These are phyloP conservation scores for Senna siamea DNA, from an alignment of 306 rosid genomes.

Conservation along the genomic window DNA sequence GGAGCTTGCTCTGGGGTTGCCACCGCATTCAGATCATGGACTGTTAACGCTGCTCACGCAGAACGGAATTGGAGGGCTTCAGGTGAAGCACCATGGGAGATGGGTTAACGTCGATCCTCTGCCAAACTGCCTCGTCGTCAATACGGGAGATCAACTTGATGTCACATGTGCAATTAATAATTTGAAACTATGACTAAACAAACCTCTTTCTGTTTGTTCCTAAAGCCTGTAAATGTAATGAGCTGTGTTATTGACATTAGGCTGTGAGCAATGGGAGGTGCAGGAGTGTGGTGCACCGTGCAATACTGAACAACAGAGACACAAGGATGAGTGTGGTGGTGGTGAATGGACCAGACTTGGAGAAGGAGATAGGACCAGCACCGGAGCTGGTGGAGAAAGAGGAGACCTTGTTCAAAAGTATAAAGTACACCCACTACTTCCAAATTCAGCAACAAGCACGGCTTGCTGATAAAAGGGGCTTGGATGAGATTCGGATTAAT, in stretches of 20 bases:
- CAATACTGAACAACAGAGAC: slow-evolving; percentile 44
- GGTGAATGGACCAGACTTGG: slow-evolving; percentile 51
- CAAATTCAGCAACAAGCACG: slow-evolving; percentile 36
- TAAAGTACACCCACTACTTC: slow-evolving; percentile 43
- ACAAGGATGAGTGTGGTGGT: slow-evolving; percentile 49
- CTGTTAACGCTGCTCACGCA: slow-evolving; percentile 52
- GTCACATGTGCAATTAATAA: no score
- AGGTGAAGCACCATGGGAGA: slow-evolving; percentile 57
- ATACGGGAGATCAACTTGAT: slow-evolving; percentile 72
- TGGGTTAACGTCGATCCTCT: slow-evolving; percentile 60
- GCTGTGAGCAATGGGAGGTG: slow-evolving; percentile 56
- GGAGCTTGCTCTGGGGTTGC: slow-evolving; percentile 63
- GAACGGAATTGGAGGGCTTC: slow-evolving; percentile 71
- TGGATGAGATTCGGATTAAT: slow-evolving; percentile 30
- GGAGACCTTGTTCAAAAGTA: slow-evolving; percentile 36
- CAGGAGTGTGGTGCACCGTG: slow-evolving; percentile 50
- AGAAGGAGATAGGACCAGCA: slow-evolving; percentile 44
- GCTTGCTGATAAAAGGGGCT: slow-evolving; percentile 3
- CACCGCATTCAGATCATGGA: slow-evolving; percentile 65
- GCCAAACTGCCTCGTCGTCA: slow-evolving; percentile 51
- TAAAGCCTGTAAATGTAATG: no score
- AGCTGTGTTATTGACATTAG: no score
- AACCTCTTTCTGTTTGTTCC: no score
- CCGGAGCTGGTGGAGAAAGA: slow-evolving; percentile 44
- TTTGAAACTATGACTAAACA: no score